Conservation (phyloP, 2,329 filamentous ascomycete genomes). For the Pseudopithomyces chartarum region DNA sequence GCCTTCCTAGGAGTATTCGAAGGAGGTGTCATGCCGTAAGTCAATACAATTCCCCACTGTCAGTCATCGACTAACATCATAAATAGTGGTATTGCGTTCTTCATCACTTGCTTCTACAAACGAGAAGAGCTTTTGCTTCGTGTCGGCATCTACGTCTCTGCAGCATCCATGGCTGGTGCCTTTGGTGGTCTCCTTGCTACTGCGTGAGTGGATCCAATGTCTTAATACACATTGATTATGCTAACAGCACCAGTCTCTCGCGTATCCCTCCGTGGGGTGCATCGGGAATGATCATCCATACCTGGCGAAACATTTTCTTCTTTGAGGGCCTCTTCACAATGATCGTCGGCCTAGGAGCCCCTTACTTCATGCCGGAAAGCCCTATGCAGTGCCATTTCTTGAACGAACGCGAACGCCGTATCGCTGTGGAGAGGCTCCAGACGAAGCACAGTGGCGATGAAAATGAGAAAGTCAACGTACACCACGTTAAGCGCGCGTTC, state of each 20-base stretch:
- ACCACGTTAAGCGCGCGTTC: constrained; percentile 58
- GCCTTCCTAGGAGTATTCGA: constrained; percentile 61
- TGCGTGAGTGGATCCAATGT: constrained; percentile 44
- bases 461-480: constrained; percentile 53
- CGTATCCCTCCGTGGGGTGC: constrained; percentile 59
- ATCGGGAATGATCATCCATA: constrained; percentile 50
- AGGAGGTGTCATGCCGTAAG: constrained; percentile 61
- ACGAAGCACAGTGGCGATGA: constrained; percentile 55
- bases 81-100: constrained; percentile 58
- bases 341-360: constrained; percentile 54
- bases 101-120: constrained; percentile 62
- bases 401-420: constrained; percentile 58
- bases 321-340: constrained; percentile 64
- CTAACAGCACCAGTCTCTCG: constrained; percentile 26
- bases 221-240: constrained; percentile 6
- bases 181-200: constrained; percentile 64
- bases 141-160: constrained; percentile 61
- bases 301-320: constrained; percentile 61
- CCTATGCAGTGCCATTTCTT: constrained; percentile 58
- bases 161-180: constrained; percentile 61
- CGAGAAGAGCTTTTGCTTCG: constrained; percentile 61
- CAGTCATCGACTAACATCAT: neutral
- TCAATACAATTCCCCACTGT: neutral
- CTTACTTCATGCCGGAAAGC: constrained; percentile 58
- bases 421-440: constrained; percentile 58